These are phyloP conservation scores for Stagonosporopsis rhizophila DNA, from an alignment of 2,329 filamentous ascomycete species.

Conservation along the genomic window DNA sequence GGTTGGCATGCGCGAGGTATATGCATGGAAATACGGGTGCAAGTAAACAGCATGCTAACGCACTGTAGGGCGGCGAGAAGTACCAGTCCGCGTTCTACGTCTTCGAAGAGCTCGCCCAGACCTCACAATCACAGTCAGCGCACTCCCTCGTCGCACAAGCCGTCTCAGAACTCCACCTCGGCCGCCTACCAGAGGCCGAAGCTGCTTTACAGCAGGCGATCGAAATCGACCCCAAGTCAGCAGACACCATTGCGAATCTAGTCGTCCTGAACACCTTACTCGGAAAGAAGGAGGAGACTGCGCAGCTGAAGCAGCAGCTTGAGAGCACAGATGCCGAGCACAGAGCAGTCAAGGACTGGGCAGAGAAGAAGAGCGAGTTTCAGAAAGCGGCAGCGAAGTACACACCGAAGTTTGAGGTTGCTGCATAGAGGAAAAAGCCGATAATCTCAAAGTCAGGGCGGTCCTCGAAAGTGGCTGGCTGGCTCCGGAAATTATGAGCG, in stretches of 20 bases:
- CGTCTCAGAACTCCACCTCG: constrained; percentile 88
- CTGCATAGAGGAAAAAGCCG: constrained; percentile 21
- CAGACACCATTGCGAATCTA: constrained; percentile 81
- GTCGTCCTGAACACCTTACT: constrained; percentile 79
- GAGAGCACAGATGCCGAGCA: constrained; percentile 71
- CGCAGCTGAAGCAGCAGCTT: constrained; percentile 62
- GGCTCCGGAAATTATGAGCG: not conserved
- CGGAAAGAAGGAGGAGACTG: constrained; percentile 68
- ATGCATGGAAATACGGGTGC: constrained; percentile 35
- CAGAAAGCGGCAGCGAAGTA: constrained; percentile 88
- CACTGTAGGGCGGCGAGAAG: constrained; percentile 80
- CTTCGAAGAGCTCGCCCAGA: constrained; percentile 92
- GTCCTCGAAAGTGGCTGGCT: not conserved
- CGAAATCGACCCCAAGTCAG: constrained; percentile 72
- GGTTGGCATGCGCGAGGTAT: constrained; percentile 86
- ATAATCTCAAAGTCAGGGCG: not conserved
- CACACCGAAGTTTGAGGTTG: constrained; percentile 74
- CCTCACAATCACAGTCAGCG: constrained; percentile 78
- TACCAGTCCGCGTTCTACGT: constrained; percentile 98
- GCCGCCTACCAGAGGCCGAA: constrained; percentile 86
- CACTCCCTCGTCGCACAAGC: constrained; percentile 85
- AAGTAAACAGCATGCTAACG: constrained; percentile 31
- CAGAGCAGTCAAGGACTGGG: constrained; percentile 73
- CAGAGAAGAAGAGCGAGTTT: constrained; percentile 87
- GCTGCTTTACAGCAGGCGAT: constrained; percentile 82